Evolutionary conservation across 257 asterid genomes (phyloP).

Genomic region (Salvia hispanica): DNA sequence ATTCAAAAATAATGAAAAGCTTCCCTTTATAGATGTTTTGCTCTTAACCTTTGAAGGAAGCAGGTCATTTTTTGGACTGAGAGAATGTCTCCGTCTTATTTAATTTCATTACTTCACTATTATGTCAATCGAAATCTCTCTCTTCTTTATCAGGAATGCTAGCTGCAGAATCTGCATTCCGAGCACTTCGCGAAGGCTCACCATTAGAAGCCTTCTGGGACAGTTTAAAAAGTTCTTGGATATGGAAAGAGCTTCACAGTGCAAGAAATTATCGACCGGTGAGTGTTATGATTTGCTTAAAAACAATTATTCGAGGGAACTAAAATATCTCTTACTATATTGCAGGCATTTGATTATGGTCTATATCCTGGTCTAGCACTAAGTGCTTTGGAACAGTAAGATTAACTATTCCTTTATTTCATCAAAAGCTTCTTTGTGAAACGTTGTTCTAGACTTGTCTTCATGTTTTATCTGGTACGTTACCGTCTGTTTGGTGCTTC

Average conservation of each 20-base stretch:
- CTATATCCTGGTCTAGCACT: constrained; percentile 86
- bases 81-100: too few species aligned
- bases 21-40: too few species aligned
- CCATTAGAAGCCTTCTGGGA: constrained; percentile 75
- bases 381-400: constrained; percentile 90
- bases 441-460: constrained; percentile 10
- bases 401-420: constrained; percentile 18
- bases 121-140: constrained; percentile 5
- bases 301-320: not conserved
- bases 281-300: constrained; percentile 33
- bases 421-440: constrained; percentile 7
- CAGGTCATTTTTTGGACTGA: too few species aligned
- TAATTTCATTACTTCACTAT: not conserved
- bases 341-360: constrained; percentile 94
- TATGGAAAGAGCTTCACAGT: constrained; percentile 82
- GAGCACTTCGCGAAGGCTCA: constrained; percentile 56
- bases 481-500: constrained; percentile 26
- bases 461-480: constrained; percentile 9
- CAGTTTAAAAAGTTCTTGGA: constrained; percentile 78
- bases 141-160: constrained; percentile 65
- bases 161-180: constrained; percentile 89
- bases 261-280: constrained; percentile 98
- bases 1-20: too few species aligned
- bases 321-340: constrained; percentile 26
- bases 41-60: too few species aligned